Base-by-base conservation (phyloP, 2,329 filamentous ascomycete species). In the Beauveria scarabaeidicola region DNA sequence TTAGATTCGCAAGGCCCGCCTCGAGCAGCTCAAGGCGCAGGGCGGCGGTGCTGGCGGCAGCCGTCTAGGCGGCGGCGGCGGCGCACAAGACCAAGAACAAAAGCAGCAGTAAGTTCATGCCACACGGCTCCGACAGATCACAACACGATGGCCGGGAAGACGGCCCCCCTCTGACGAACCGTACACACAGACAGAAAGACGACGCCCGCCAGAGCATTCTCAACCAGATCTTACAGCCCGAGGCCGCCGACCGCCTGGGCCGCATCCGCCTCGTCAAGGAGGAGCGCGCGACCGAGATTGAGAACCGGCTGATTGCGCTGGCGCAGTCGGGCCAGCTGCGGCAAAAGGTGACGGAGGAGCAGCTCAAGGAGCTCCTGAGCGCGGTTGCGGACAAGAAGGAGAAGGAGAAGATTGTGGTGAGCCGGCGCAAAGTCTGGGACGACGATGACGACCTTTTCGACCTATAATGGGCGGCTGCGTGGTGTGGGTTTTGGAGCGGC, bases 211-310 rank as follows among this genome's bases (percentile, higher is more conserved):
- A 85, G 68, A 81, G 84, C 61, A 88, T 97, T 67, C 86, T 99
- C 63, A 84, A 83, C 67, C 94, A 97, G 75, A 97, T 99, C 78
- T 90, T 99, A 63, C 87, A 92, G 68, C 94, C 94, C 65, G 91
- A 93, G 70, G 94, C 94, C 19, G 89, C 91, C 62, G 94, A 99
- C 77, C 89, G 94, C 15, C 83, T 99, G 1, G 91, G 90, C 60
- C 90, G 94, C 65, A 97, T 99, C 76, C 88, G 93, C 38, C 86
- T 99, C 62, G 94, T 99, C 70, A 97, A 97, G 77, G 91, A 92
- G 72, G 87, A 88, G 67, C 90, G 94, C 68, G 94, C 94, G 40
- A 83, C 82, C 63, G 91, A 97, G 69, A 85, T 99, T 60, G 94
- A 99, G 78, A 92, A 95, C 80, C 78, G 93, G 54, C 83, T 99